Base-by-base conservation (phyloP, 169 alveolate genomes). In the Plasmodium reichenowi region DNA sequence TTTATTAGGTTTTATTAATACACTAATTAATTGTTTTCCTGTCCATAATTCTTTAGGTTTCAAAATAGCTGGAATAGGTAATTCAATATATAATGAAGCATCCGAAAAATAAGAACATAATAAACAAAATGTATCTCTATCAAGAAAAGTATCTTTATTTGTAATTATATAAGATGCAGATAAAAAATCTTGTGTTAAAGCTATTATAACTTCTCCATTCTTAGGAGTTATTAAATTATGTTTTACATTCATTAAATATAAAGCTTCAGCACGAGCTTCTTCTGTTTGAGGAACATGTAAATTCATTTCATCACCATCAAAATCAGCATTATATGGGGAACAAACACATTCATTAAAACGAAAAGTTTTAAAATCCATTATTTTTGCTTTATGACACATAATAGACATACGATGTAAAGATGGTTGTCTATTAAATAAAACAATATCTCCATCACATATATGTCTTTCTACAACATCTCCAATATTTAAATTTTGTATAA, bases 241-340 rank as follows among this genome's bases (percentile, higher is more conserved):
- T 47, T 95, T 95, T 0, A 98, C 99, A 56, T 97, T 97, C 99
- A 98, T 97, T 78, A 99, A 93, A 63, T 97, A 95, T 50, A 93
- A 85, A n/a, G 98, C 98, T 89, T 98, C 99, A 56, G 99, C 97
- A 92, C 96, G 94, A 1, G 99, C 99, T 86, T 98, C 99, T 83
- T 97, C 97, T 6, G 99, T 98, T 93, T 98, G 99, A 13, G 99
- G 99, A 50, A 99, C 93, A 93, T 99, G 99, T 26, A 98, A 95
- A 92, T 99, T 99, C 99, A 99, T 99, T 93, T 99, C 99, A 91
- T 99, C 99, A 0, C 99, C 99, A 90, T 99, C 99, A 85, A 99
- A 99, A 93, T 99, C 99, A 2, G 99, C 99, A 88, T 99, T 99
- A 95, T 98, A 99, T 9, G 99, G 99, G 13, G 98, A 96, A 94